Base-by-base conservation (phyloP, 2,329 filamentous ascomycete species). In the Diaporthe caulivora region DNA sequence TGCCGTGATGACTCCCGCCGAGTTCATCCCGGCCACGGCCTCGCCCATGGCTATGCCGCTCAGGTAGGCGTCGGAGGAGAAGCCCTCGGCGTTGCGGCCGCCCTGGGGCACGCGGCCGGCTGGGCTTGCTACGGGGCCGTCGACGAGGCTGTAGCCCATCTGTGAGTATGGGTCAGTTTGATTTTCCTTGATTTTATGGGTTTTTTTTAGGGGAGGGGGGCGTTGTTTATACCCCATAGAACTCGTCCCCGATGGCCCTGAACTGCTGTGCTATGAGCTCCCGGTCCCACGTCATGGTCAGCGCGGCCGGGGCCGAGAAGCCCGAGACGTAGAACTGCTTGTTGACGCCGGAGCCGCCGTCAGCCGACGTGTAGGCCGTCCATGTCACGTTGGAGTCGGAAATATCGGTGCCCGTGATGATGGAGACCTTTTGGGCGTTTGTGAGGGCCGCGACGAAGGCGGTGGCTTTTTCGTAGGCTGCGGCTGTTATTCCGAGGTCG, bases 1-100 rank as follows among this genome's bases (percentile, higher is more conserved):
- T 72, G 86, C 87, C 1, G 94, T 93, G 77, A 95, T 94, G 2
- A 97, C 92, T 0, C 93, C 93, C 65, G 89, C 87, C 2, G 88
- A 88, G 80, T 95, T 93, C 18, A 94, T 91, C 1, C 92, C 93
- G 44, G 85, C 84, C 62, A 95, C 92, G 0, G 92, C 93, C 76
- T 85, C 81, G 37, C 78, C 78, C 2, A 83, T 83, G 21, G 86
- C 78, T 1, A 77, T 79, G 4, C 85, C 85, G 15, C 82, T 90
- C 0, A 95, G 84, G 72, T 94, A 93, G 31, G 85, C 85, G 64
- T 82, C 83, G 10, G 31, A 64, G 10, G 58, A 64, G 42, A 64
- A 64, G 2, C 58, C 58, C 42, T 64, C 58, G 47, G 58, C 58
- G 42, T 64, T 64, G 40, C 58, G 58, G 15, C 58, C 58, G 18